phyloP scores from a whole-genome alignment of 768 basidiomycete species.

The Rhizopogon sp. region DNA sequence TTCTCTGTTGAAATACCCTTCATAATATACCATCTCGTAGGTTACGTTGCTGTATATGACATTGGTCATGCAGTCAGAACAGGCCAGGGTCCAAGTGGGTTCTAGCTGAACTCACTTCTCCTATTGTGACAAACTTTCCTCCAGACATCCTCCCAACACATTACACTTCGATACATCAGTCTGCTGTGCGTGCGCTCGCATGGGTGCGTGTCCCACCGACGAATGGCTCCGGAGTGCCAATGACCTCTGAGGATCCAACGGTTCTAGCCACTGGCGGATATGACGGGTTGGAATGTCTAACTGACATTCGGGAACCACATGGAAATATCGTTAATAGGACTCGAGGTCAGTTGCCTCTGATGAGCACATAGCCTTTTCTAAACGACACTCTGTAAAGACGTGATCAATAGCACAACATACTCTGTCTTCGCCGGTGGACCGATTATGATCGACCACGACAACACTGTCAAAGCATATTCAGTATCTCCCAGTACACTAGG shows the following conservation, averaged over 20 bases:
- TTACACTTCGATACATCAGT: slow-evolving; percentile 72
- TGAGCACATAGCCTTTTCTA: background rate
- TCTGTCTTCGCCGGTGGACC: slow-evolving; percentile 65
- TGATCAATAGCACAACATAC: slow-evolving; percentile 63
- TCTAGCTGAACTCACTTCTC: background rate
- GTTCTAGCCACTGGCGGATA: slow-evolving; percentile 75
- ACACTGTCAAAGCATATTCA: slow-evolving; percentile 70
- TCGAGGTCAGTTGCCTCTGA: slow-evolving; percentile 44
- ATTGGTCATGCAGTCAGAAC: slow-evolving; percentile 38
- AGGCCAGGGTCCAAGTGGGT: slow-evolving; percentile 27
- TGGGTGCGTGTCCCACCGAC: slow-evolving; percentile 71
- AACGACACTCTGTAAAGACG: slow-evolving; percentile 40
- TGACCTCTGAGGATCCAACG: slow-evolving; percentile 55
- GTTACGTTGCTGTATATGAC: slow-evolving; percentile 55
- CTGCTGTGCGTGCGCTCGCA: slow-evolving; percentile 67
- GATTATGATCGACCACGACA: slow-evolving; percentile 80
- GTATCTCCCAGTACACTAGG: slow-evolving; percentile 71
- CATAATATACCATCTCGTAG: slow-evolving; percentile 23
- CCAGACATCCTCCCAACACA: slow-evolving; percentile 57
- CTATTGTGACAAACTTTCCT: background rate
- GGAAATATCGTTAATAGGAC: slow-evolving; percentile 73
- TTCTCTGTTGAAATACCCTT: background rate
- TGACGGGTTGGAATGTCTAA: slow-evolving; percentile 72
- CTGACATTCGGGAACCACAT: slow-evolving; percentile 69
- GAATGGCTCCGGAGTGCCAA: slow-evolving; percentile 39